Evolutionary conservation across 1,284 basidiomycete genomes (phyloP), one percentile per base, ranked within the genome.

Genomic region (Peniophora sp.): DNA sequence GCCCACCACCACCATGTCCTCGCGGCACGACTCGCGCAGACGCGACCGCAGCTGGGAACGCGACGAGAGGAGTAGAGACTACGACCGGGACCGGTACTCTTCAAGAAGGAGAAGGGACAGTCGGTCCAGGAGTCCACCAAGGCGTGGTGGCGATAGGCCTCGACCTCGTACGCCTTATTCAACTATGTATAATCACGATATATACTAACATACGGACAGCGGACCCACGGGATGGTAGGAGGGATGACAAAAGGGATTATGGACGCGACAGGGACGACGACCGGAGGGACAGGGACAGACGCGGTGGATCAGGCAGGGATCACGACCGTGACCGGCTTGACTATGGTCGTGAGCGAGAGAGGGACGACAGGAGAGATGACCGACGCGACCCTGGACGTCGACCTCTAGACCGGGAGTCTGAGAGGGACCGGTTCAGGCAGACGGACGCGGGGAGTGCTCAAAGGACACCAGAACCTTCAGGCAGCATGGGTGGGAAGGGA

Each of bases 21-120:
- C 74, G 22, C 72, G 74, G 52, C 60, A 68, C 52, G 81, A 84
- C 58, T 64, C 76, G 60, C 71, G 78, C 59, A 68, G 79, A 61
- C 77, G 81, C 53, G 85, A 87, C 57, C 68, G 83, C 56, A 85
- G 82, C 60, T 77, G 81, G 77, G 85, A 87, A 57, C 72, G 76
- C 52, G 79, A 73, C 48, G 63, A 58, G 53, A 43, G 57, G 58
- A 54, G 55, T 20, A 56, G 59, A 51, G 53, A 56, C 51, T 53
- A 51, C 42, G 48, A 53, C 52, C 15, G 37, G 6, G 43, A 23
- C 22, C 43, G 23, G 10, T 45, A 20, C 9, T 22, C 23, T 15
- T 24, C 18, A 20, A 10, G 43, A 6, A 22, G 43, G 23, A 18
- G 43, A 22, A 8, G 43, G 22, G 23, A 82, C 41, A 85, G 83